Base-by-base conservation (phyloP, 2,329 filamentous ascomycete species). In the Cordyceps tenuipes region DNA sequence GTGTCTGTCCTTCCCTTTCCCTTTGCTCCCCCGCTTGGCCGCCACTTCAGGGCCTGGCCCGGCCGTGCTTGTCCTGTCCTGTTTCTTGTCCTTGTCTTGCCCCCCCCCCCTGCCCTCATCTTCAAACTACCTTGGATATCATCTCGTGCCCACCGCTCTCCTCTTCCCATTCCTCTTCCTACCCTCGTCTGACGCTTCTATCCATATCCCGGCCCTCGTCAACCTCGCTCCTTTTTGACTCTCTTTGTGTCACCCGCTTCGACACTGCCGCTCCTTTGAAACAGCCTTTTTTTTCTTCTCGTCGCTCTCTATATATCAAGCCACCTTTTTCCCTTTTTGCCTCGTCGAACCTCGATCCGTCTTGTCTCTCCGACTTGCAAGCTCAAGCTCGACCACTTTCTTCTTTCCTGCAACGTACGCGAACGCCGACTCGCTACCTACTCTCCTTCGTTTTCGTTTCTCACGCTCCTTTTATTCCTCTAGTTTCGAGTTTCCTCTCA, bases 211-310 rank as follows among this genome's bases (percentile, higher is more conserved):
- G 50, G 49, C 34, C 54, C 54, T 53, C 26, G 39, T 57, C 49
- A 61, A 46, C 51, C 46, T 56, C 57, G 52, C 61, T 60, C 61
- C 60, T 61, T 56, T 62, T 21, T 31, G n/a, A 51, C 57, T 51
- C 55, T 61, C 51, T 56, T 46, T 48, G 51, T 59, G 60, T 63
- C 57, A 46, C 29, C 13, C 19, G 29, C 43, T 26, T 60, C 43
- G 62, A 60, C 61, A 63, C 61, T 57, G 57, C 57, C 61, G 59
- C 52, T 62, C 62, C 58, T 63, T 63, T 62, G 46, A 62, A 57
- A 53, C 57, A 46, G 55, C 26, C 52, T 63, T 57, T 34, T 50
- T 29, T 63, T 57, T 34, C 46, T 29, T 43, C 23, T 62, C 53
- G 53, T 58, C 59, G 51, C 54, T 58, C 51, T 31, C 56, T 59